Evolutionary conservation across 176 grass and related monocot genomes (phyloP).

Genomic region (Cenchrus purpureus): DNA sequence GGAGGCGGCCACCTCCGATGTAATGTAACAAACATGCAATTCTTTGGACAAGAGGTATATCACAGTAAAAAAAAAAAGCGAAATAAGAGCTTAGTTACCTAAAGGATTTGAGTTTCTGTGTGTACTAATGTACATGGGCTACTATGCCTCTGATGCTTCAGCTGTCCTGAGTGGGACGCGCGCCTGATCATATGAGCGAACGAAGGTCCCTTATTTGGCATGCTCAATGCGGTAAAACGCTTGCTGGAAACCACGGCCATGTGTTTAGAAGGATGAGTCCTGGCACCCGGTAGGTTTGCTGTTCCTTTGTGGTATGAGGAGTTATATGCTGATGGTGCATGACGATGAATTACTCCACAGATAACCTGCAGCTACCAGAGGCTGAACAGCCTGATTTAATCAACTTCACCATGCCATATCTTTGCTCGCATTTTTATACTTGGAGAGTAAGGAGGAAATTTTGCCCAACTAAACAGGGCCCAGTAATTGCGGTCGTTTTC

Average conservation of each 20-base stretch:
- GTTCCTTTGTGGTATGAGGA: no score
- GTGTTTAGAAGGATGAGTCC: no score
- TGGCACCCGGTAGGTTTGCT: no score
- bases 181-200: neutral
- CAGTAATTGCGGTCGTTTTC: neutral
- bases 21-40: constrained; percentile 45
- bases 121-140: neutral
- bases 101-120: neutral
- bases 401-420: no score
- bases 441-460: no score
- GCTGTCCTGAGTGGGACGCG: constrained; percentile 22
- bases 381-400: no score
- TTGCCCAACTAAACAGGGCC: no score
- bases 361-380: no score
- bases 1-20: constrained; percentile 12
- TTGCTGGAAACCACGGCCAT: neutral
- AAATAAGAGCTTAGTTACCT: neutral
- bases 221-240: neutral
- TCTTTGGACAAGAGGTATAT: constrained; percentile 32
- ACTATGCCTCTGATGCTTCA: constrained; percentile 8
- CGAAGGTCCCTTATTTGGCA: neutral
- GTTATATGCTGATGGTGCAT: no score
- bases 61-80: constrained; percentile 14
- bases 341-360: no score
- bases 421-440: no score